Percentiles rank a stretch among this genome's conserved stretches.
Conservation (phyloP, 2,329 filamentous ascomycete species). For the Phialemonium atrogriseum region DNA sequence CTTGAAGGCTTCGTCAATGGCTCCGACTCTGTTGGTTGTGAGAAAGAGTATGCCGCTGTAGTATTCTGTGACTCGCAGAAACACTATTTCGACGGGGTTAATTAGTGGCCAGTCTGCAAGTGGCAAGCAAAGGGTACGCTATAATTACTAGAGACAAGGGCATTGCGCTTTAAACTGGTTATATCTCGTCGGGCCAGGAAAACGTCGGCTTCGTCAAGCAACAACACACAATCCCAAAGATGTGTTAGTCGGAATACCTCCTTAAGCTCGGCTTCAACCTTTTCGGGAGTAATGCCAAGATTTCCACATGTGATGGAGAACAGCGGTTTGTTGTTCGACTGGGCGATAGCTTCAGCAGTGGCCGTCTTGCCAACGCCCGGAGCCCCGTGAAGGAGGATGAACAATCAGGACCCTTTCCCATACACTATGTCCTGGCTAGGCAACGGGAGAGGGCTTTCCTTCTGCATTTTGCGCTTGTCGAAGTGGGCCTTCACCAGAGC, state of each 20-base stretch:
- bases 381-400: constrained; percentile 25
- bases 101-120: too few species aligned
- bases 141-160: constrained; percentile 23
- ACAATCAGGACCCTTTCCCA: constrained; percentile 25
- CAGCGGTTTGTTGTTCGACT: constrained; percentile 20
- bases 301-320: constrained; percentile 19
- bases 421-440: constrained; percentile 7
- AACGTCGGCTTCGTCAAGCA: constrained; percentile 32
- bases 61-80: constrained; percentile 27
- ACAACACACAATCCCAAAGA: constrained; percentile 30
- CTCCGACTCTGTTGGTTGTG: constrained; percentile 32
- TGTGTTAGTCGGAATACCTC: constrained; percentile 18
- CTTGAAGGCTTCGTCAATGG: constrained; percentile 32
- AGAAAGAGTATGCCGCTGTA: constrained; percentile 27
- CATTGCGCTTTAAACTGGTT: constrained; percentile 18
- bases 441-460: neutral
- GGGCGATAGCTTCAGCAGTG: constrained; percentile 27
- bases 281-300: constrained; percentile 16
- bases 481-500: constrained; percentile 6
- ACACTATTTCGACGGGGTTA: too few species aligned
- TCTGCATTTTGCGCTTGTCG: constrained; percentile 3
- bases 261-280: constrained; percentile 17
- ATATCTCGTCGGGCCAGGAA: constrained; percentile 24
- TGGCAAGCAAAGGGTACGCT: too few species aligned
- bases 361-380: constrained; percentile 30